phyloP scores from a whole-genome alignment of 441 rosid species.

The Populus hybrid region DNA sequence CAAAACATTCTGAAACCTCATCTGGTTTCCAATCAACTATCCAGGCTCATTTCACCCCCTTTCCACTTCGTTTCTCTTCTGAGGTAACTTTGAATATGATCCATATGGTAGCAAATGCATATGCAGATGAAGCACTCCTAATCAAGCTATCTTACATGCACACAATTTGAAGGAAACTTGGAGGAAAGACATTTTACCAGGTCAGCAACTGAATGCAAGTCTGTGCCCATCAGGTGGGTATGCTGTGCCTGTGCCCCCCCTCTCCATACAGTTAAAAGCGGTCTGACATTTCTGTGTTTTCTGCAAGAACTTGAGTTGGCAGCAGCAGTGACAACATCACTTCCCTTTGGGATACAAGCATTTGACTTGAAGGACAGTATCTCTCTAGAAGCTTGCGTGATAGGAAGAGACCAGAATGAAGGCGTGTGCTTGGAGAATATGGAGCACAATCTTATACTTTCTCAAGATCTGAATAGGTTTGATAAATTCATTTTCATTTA shows the following conservation, averaged over 20 bases:
- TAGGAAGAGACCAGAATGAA: conserved; percentile 23
- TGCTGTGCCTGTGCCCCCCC: background rate
- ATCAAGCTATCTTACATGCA: conserved; percentile 18
- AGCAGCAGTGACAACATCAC: conserved; percentile 14
- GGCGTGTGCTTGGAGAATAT: conserved; percentile 19
- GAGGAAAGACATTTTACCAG: conserved; percentile 39
- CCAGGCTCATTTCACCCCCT: conserved; percentile 47
- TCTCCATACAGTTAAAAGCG: background rate
- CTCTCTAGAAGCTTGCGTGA: conserved; percentile 19
- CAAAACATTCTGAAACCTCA: conserved; percentile 38
- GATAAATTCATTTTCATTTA: background rate
- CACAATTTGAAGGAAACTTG: conserved; percentile 43
- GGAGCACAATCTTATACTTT: conserved; percentile 19
- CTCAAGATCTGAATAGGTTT: conserved; percentile 20
- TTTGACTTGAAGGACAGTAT: conserved; percentile 26
- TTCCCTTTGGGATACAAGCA: conserved; percentile 25
- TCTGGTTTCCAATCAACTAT: conserved; percentile 51
- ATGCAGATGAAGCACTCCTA: background rate
- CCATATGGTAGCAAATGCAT: background rate
- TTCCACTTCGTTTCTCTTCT: conserved; percentile 35
- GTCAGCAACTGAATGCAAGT: conserved; percentile 33
- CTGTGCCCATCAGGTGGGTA: conserved; percentile 35
- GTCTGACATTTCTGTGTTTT: background rate
- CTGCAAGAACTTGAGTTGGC: conserved; percentile 26
- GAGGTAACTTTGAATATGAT: conserved; percentile 34